Conservation (phyloP, 768 basidiomycete species). For the Tylopilus plumbeoviolaceoides region DNA sequence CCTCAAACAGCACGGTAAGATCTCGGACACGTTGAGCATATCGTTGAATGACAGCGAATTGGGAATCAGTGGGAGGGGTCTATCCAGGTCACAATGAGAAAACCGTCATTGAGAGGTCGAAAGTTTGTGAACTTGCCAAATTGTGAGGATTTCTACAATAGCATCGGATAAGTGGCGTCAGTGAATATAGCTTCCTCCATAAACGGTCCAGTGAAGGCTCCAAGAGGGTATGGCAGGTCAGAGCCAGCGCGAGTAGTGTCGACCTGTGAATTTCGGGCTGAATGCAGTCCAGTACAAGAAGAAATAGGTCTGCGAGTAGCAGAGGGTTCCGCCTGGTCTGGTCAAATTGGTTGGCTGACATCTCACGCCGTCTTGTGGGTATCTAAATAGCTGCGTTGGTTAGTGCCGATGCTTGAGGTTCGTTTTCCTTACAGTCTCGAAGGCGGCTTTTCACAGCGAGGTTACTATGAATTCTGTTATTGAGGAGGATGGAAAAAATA, state of each 20-base stretch:
- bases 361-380: too few species aligned
- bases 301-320: too few species aligned
- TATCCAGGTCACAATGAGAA: neutral
- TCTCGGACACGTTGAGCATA: conserved; percentile 7
- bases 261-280: too few species aligned
- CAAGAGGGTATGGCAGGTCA: conserved; percentile 7
- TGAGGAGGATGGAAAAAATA: too few species aligned
- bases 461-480: too few species aligned
- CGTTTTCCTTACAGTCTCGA: conserved; percentile 24
- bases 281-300: too few species aligned
- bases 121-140: neutral
- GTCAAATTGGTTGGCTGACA: too few species aligned
- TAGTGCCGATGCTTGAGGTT: too few species aligned
- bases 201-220: conserved; percentile 10
- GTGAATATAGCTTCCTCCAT: conserved; percentile 7
- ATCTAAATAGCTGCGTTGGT: too few species aligned
- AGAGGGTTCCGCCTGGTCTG: too few species aligned
- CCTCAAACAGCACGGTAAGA: neutral
- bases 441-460: conserved; percentile 33
- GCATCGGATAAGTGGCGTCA: conserved; percentile 12
- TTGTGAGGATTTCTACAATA: neutral
- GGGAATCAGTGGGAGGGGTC: conserved; percentile 3
- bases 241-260: conserved; percentile 1
- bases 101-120: neutral
- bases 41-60: conserved; percentile 4